Evolutionary conservation across 306 rosid genomes (phyloP), one percentile per base, ranked within the genome.

Genomic region (Potentilla sterilis): DNA sequence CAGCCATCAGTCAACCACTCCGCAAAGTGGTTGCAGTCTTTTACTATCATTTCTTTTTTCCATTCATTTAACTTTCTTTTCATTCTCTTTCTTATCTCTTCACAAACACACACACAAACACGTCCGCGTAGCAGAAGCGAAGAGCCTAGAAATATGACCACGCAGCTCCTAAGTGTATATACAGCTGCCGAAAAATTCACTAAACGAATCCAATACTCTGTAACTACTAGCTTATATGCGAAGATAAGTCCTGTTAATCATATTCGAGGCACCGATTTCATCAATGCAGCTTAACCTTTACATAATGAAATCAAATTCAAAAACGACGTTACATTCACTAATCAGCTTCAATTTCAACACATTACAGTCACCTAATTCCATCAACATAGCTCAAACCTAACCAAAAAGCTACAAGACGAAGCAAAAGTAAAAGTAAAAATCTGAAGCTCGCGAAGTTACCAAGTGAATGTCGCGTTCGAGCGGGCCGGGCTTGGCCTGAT

Each of bases 381-480:
- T 62, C 42, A 32, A 62, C 1, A 62, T 42, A 14, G 67, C 41
- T 63, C 43, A 32, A 32, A 62, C 21, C 21, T 13, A 42, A 7
- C 54, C 9, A 35, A 47, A 15, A 32, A 19, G 1, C n/a, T n/a
- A 46, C 2, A 8, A 47, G 16, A 13, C 38, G 16, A 59, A 28
- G 19, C 1, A 32, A 61, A 32, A 58, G 59, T 5, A 37, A 37
- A 37, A 37, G 40, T 37, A 37, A 37, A 37, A 37, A 37, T 37
- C 40, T 37, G 40, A 37, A 37, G 40, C 40, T 2, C 3, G 62
- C 9, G 24, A 51, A 22, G 47, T 54, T 70, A 80, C 83, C 79
- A 74, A 74, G 55, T 80, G 79, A 74, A 74, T 41, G 79, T 80
- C 83, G 61, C 79, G 62, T 18, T 80, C 83, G 55, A 57, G 74